These are phyloP conservation scores for Globisporangium radiosum DNA, from an alignment of 352 stramenopile species.

Conservation along the genomic window DNA sequence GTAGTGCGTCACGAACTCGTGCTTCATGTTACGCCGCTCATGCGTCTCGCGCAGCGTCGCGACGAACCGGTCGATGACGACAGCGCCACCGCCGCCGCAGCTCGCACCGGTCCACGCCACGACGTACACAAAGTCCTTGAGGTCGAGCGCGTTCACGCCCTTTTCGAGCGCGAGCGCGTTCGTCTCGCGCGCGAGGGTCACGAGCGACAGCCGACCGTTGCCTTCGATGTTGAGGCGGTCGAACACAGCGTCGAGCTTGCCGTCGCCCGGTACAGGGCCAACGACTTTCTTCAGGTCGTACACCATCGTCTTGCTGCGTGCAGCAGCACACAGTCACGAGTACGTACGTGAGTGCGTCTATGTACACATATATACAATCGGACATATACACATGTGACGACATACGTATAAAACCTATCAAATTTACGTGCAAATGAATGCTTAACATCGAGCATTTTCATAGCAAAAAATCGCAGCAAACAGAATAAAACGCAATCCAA, in stretches of 20 bases:
- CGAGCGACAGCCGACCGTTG: constrained; percentile 61
- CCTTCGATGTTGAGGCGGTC: constrained; percentile 68
- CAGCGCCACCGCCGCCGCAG: constrained; percentile 52
- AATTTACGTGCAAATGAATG: too few species aligned
- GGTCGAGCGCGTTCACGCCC: constrained; percentile 34
- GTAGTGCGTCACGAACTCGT: constrained; percentile 77
- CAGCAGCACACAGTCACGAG: too few species aligned
- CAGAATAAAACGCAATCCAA: too few species aligned
- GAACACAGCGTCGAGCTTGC: constrained; percentile 40
- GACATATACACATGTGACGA: too few species aligned
- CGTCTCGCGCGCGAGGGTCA: constrained; percentile 48
- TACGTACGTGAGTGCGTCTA: too few species aligned
- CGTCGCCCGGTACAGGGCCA: constrained; percentile 27
- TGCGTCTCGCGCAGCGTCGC: constrained; percentile 55
- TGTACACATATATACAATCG: too few species aligned
- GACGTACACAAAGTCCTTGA: constrained; percentile 72
- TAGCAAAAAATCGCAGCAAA: too few species aligned
- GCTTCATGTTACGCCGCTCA: constrained; percentile 80
- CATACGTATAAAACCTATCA: too few species aligned
- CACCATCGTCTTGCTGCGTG: constrained; percentile 38
- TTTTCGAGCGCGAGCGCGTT: constrained; percentile 55
- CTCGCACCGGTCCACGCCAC: constrained; percentile 71
- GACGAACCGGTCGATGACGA: constrained; percentile 75
- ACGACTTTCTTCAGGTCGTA: constrained; percentile 73
- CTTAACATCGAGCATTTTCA: too few species aligned